These are phyloP conservation scores for Bryoglossum gracile DNA, from an alignment of 495 filamentous ascomycete genomes.

Conservation along the genomic window DNA sequence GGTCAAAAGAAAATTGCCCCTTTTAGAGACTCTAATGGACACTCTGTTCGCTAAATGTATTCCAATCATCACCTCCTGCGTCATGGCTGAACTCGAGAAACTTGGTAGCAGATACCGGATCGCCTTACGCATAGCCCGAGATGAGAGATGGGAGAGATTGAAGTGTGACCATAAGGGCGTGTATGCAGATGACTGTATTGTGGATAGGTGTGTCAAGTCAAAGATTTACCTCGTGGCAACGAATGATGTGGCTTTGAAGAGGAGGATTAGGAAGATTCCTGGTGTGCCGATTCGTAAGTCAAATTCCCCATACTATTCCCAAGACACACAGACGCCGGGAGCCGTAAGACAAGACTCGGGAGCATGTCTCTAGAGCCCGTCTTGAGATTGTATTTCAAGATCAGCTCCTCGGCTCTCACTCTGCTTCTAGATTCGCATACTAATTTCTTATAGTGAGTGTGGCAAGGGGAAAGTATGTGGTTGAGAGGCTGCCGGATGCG, in stretches of 20 bases:
- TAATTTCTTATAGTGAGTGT: conserved; percentile 54
- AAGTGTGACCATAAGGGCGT: conserved; percentile 83
- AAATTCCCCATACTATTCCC: too few species aligned
- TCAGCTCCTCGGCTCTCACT: too few species aligned
- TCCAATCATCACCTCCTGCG: conserved; percentile 66
- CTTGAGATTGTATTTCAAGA: too few species aligned
- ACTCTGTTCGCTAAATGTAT: conserved; percentile 60
- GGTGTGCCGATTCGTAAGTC: conserved; percentile 53
- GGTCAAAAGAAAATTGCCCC: conserved; percentile 80
- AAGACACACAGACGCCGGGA: too few species aligned
- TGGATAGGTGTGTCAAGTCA: conserved; percentile 71
- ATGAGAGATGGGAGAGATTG: conserved; percentile 79
- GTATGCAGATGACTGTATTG: conserved; percentile 94
- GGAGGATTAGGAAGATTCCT: conserved; percentile 60
- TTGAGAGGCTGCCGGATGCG: conserved; percentile 84
- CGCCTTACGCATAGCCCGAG: conserved; percentile 83
- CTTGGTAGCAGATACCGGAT: conserved; percentile 84
- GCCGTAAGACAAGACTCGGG: too few species aligned
- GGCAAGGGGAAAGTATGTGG: conserved; percentile 78
- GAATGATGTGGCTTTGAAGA: conserved; percentile 78
- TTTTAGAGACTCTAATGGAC: conserved; percentile 85
- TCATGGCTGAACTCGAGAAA: conserved; percentile 82
- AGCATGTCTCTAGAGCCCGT: too few species aligned
- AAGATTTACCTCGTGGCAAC: conserved; percentile 84
- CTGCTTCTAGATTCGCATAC: too few species aligned